Evolutionary conservation across 164 flowering plant species (phyloP).

Genomic region (Chimonanthus praecox): DNA sequence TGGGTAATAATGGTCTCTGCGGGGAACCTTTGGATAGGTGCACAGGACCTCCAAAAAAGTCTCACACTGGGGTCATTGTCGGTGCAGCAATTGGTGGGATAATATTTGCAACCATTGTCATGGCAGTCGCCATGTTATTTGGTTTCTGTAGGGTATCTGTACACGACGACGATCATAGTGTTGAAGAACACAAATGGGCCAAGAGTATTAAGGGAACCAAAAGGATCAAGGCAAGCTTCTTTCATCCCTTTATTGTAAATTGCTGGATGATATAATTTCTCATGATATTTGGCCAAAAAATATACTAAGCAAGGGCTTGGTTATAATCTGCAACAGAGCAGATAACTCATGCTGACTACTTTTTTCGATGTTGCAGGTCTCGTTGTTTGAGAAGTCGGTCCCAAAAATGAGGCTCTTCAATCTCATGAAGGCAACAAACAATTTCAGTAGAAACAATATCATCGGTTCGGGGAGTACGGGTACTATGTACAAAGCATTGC

Average conservation of each 20-base stretch:
- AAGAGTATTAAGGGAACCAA: conserved; percentile 58
- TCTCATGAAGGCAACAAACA: conserved; percentile 23
- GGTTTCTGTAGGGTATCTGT: conserved; percentile 21
- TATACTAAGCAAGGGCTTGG: no score
- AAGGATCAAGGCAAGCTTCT: conserved; percentile 47
- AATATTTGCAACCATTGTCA: conserved; percentile 25
- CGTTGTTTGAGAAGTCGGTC: conserved; percentile 16
- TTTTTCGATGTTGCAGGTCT: conserved; percentile 41
- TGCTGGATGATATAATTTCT: not conserved
- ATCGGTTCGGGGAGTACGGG: conserved; percentile 21
- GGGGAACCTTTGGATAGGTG: conserved; percentile 23
- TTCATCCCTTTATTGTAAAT: not conserved
- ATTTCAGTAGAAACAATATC: conserved; percentile 18
- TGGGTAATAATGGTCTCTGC: conserved; percentile 8
- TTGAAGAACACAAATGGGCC: conserved; percentile 79
- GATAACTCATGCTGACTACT: not conserved
- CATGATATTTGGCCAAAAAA: not conserved
- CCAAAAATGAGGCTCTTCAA: conserved; percentile 18
- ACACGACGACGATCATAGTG: conserved; percentile 57
- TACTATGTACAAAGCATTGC: conserved; percentile 20
- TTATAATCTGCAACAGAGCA: no score
- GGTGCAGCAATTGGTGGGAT: conserved; percentile 54
- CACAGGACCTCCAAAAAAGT: conserved; percentile 10
- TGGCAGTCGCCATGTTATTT: conserved; percentile 30
- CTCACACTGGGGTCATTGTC: conserved; percentile 29